Conservation (phyloP, 768 basidiomycete species). For the Neoboletus brunneissimus region DNA sequence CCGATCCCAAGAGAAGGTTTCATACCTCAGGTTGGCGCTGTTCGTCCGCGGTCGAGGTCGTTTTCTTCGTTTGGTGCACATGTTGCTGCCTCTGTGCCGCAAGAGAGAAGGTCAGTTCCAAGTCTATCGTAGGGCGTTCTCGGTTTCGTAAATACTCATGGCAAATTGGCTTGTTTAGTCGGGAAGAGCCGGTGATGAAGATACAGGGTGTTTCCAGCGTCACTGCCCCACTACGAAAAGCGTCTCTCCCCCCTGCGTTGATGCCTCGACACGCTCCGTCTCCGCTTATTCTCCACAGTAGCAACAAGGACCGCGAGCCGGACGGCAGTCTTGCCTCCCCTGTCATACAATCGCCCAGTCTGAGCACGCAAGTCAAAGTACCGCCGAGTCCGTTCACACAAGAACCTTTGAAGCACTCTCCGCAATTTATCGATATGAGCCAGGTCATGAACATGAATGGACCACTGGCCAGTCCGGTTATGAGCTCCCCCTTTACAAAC, state of each 20-base stretch:
- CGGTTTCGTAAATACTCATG: slow-evolving; percentile 1
- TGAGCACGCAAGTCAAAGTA: slow-evolving; percentile 23
- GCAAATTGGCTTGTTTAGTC: slow-evolving; percentile 7
- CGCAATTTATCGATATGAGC: background rate
- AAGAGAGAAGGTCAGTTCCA: slow-evolving; percentile 20
- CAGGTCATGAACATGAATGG: slow-evolving; percentile 3
- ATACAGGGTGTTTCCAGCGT: background rate
- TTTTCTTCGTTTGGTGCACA: slow-evolving; percentile 68
- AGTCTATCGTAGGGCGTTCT: background rate
- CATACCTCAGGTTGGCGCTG: slow-evolving; percentile 49
- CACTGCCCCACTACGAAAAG: slow-evolving; percentile 1
- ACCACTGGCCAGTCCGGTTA: slow-evolving; percentile 4
- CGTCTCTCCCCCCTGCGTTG: slow-evolving; percentile 21
- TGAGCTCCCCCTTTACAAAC: slow-evolving; percentile 11
- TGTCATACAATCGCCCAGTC: slow-evolving; percentile 39
- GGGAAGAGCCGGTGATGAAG: slow-evolving; percentile 23
- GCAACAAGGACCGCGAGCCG: slow-evolving; percentile 3
- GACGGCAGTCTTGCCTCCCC: slow-evolving; percentile 5
- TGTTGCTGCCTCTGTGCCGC: background rate
- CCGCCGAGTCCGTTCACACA: slow-evolving; percentile 40
- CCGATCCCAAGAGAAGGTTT: slow-evolving; percentile 61
- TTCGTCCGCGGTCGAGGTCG: slow-evolving; percentile 62
- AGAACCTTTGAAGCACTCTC: slow-evolving; percentile 10
- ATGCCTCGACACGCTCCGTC: slow-evolving; percentile 17
- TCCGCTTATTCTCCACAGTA: slow-evolving; percentile 16